Evolutionary conservation across 306 rosid genomes (phyloP).

Genomic region (Castanea sativa): DNA sequence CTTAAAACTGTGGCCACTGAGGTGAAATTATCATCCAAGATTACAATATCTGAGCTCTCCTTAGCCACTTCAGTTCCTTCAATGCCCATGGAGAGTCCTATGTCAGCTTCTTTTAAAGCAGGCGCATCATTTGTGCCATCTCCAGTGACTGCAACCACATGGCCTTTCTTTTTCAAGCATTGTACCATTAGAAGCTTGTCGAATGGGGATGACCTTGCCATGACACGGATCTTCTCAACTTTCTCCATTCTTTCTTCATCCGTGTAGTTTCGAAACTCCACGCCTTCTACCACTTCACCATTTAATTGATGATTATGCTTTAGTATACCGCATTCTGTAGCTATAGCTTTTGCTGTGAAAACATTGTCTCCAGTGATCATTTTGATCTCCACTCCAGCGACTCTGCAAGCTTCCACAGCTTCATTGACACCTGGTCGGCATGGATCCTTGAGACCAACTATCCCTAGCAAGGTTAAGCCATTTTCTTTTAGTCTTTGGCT

Average conservation of each 20-base stretch:
- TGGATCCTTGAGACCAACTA: slow-evolving; percentile 85
- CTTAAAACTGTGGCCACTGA: slow-evolving; percentile 78
- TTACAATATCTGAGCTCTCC: slow-evolving; percentile 87
- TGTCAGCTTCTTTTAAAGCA: slow-evolving; percentile 82
- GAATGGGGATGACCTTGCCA: slow-evolving; percentile 88
- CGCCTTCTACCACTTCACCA: slow-evolving; percentile 65
- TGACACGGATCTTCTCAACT: slow-evolving; percentile 61
- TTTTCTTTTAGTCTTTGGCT: slow-evolving; percentile 39
- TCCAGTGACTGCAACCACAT: slow-evolving; percentile 89
- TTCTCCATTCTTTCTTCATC: slow-evolving; percentile 62
- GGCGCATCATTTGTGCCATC: slow-evolving; percentile 93
- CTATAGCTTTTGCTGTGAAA: slow-evolving; percentile 89
- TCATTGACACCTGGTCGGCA: slow-evolving; percentile 57
- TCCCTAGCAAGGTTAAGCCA: slow-evolving; percentile 63
- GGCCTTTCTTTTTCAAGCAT: slow-evolving; percentile 64
- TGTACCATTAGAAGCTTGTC: slow-evolving; percentile 89
- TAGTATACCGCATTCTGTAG: slow-evolving; percentile 84
- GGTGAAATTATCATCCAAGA: slow-evolving; percentile 76
- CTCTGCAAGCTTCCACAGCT: slow-evolving; percentile 61
- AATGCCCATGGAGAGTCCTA: slow-evolving; percentile 92
- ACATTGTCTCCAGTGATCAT: slow-evolving; percentile 91
- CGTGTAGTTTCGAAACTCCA: slow-evolving; percentile 65
- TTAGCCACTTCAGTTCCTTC: slow-evolving; percentile 95
- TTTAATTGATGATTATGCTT: slow-evolving; percentile 8
- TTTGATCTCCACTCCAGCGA: slow-evolving; percentile 73